Conservation (phyloP, 768 basidiomycete species). For the Tephrocybe sp. region DNA sequence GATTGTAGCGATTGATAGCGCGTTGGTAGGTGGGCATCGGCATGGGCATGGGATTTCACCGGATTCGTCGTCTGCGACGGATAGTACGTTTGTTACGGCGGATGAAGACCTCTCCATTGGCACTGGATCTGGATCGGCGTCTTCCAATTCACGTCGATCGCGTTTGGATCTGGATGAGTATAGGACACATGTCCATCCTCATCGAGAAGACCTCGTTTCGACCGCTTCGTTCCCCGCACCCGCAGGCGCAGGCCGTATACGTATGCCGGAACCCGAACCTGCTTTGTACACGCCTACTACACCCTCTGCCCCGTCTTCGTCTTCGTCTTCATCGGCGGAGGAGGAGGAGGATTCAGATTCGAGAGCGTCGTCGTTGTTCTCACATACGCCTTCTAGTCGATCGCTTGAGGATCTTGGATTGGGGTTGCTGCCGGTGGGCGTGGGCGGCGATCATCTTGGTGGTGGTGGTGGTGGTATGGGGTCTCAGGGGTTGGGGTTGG, state of each 20-base stretch:
- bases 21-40: too few relatives aligned
- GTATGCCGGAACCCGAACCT: constrained; percentile 31
- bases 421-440: too few relatives aligned
- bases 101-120: constrained; percentile 14
- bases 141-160: too few relatives aligned
- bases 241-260: constrained; percentile 23
- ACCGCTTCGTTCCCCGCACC: too few relatives aligned
- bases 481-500: too few relatives aligned
- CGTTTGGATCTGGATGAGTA: too few relatives aligned
- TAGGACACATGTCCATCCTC: constrained; percentile 18
- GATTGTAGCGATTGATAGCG: constrained; percentile 3
- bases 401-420: constrained; percentile 20
- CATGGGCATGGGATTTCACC: constrained; percentile 8
- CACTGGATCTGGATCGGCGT: too few relatives aligned
- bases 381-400: constrained; percentile 24
- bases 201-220: constrained; percentile 33
- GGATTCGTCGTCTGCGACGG: constrained; percentile 13
- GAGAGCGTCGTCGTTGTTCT: constrained; percentile 28
- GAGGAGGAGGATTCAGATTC: neutral
- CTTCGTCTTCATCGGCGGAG: too few relatives aligned
- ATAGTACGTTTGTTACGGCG: constrained; percentile 21
- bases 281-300: constrained; percentile 36
- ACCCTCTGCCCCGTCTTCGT: constrained; percentile 13
- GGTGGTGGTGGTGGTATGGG: constrained; percentile 11
- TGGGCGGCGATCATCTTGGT: too few relatives aligned